phyloP scores from a whole-genome alignment of 805 yeast species.

The Clavispora asparagi region DNA sequence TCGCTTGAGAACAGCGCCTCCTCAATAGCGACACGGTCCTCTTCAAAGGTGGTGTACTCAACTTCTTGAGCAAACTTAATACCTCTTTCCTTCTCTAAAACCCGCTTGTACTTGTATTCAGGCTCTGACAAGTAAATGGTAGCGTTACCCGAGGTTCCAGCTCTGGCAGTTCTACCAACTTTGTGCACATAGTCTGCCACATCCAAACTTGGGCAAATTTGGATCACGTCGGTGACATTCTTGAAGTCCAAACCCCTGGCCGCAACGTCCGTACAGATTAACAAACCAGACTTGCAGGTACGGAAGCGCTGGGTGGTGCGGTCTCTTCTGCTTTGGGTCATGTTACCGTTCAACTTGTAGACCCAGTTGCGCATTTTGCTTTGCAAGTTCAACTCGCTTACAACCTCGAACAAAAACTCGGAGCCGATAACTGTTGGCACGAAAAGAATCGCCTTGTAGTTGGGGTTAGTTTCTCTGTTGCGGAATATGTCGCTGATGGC shows the following conservation, averaged over 20 bases:
- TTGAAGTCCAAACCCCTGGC: constrained; percentile 98
- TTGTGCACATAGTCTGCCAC: constrained; percentile 84
- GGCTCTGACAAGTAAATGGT: constrained; percentile 49
- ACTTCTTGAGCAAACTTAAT: constrained; percentile 46
- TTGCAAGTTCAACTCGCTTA: constrained; percentile 18
- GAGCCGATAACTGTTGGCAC: constrained; percentile 72
- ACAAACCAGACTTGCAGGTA: constrained; percentile 40
- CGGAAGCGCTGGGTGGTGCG: constrained; percentile 52
- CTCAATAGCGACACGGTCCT: constrained; percentile 21
- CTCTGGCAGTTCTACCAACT: constrained; percentile 95
- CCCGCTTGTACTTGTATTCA: constrained; percentile 53
- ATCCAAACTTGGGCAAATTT: constrained; percentile 71
- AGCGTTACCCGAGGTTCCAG: constrained; percentile 75
- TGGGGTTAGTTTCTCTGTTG: constrained; percentile 26
- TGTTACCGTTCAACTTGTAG: constrained; percentile 61
- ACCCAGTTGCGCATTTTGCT: constrained; percentile 5
- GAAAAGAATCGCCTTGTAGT: constrained; percentile 78
- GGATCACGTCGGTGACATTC: constrained; percentile 78
- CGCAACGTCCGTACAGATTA: constrained; percentile 87
- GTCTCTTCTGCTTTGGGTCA: constrained; percentile 66
- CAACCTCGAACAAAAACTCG: constrained; percentile 46
- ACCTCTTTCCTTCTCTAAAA: constrained; percentile 45
- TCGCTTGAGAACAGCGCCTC: constrained; percentile 15
- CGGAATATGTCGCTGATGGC: constrained; percentile 47
- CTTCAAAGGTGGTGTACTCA: constrained; percentile 34